Percentiles rank a stretch among this genome's conserved stretches.
phyloP scores from a whole-genome alignment of 768 basidiomycete genomes.

The Suillus fuscotomentosus region DNA sequence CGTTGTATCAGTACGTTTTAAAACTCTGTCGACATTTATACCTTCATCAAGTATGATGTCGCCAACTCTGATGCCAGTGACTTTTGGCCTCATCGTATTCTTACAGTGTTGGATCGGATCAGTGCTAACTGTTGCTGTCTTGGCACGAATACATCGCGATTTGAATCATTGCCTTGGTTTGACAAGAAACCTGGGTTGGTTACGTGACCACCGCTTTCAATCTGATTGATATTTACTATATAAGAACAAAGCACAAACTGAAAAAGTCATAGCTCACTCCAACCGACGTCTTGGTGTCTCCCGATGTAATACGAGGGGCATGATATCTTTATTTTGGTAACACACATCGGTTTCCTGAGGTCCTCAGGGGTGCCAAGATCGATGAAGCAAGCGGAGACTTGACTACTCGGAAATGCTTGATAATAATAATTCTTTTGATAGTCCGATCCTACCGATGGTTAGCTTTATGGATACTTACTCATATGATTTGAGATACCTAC shows the following conservation, averaged over 20 bases:
- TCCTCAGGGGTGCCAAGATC: constrained; percentile 58
- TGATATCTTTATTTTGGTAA: background rate
- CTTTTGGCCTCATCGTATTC: constrained; percentile 54
- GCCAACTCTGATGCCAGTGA: constrained; percentile 32
- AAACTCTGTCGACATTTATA: background rate
- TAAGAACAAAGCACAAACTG: constrained; percentile 2
- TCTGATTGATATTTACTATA: background rate
- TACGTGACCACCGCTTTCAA: background rate
- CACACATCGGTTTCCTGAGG: constrained; percentile 44
- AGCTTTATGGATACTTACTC: background rate
- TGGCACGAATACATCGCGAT: constrained; percentile 29
- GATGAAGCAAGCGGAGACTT: constrained; percentile 50
- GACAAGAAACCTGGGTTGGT: background rate
- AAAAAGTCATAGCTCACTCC: constrained; percentile 40
- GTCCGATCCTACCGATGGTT: constrained; percentile 9
- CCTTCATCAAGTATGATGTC: background rate
- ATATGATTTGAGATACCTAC: constrained; percentile 23
- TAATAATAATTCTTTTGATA: constrained; percentile 46
- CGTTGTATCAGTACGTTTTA: background rate
- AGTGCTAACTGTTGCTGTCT: constrained; percentile 40
- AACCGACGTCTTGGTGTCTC: constrained; percentile 45
- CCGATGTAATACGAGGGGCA: constrained; percentile 23
- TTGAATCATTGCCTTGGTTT: background rate
- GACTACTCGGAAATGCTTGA: constrained; percentile 48
- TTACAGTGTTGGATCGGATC: constrained; percentile 40